Percentiles rank a stretch among this genome's conserved stretches.
Conservation (phyloP, 805 yeast species). For the Saturnispora kantuleensis region DNA sequence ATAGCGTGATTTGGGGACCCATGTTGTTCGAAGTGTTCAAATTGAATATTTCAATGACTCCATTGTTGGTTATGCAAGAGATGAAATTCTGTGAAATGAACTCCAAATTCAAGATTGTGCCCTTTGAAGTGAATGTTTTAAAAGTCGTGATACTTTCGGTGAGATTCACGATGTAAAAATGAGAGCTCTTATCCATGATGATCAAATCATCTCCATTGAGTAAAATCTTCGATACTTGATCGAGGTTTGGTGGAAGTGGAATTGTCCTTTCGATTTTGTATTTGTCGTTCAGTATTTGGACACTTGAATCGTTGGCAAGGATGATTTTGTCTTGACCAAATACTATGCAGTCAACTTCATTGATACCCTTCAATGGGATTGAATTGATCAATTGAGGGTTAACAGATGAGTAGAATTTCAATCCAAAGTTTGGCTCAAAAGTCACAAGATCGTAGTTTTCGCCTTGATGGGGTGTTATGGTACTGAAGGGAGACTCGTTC, state of each 20-base stretch:
- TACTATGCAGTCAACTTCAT: constrained; percentile 1
- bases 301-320: constrained; percentile 6
- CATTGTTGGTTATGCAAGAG: constrained; percentile 5
- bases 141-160: constrained; percentile 20
- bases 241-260: constrained; percentile 1
- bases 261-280: constrained; percentile 13
- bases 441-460: constrained; percentile 20
- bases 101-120: constrained; percentile 7
- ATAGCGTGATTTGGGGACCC: constrained; percentile 4
- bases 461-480: constrained; percentile 13
- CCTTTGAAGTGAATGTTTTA: constrained; percentile 24
- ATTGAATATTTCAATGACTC: constrained; percentile 20
- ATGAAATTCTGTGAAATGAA: constrained; percentile 5
- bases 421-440: constrained; percentile 20
- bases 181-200: not conserved
- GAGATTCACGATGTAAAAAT: constrained; percentile 16
- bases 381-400: constrained; percentile 16
- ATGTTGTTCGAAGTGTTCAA: constrained; percentile 5
- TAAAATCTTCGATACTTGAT: not conserved
- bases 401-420: constrained; percentile 19
- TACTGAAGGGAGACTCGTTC: constrained; percentile 21
- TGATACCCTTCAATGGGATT: constrained; percentile 15
- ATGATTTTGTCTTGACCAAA: no score
- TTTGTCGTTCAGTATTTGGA: constrained; percentile 6
- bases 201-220: not conserved